These are phyloP conservation scores for Tothia fuscella DNA, from an alignment of 2,329 filamentous ascomycete genomes.

Conservation along the genomic window DNA sequence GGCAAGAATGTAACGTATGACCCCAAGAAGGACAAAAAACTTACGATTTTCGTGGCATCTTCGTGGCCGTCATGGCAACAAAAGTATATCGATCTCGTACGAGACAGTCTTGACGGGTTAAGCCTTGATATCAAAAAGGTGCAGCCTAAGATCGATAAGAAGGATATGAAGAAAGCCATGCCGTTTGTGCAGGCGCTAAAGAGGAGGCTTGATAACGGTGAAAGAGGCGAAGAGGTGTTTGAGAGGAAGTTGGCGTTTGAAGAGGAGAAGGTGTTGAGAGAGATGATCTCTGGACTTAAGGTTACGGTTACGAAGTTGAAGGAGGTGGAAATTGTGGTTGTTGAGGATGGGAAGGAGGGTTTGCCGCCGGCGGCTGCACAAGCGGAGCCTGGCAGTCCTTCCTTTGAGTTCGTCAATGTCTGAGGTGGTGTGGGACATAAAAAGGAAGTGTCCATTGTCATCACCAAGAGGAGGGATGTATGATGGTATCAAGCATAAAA, in stretches of 20 bases:
- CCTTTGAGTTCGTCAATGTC: conserved; percentile 10
- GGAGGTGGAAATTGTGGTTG: conserved; percentile 58
- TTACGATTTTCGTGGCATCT: conserved; percentile 72
- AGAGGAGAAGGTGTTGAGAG: conserved; percentile 60
- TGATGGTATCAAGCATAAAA: too few species aligned
- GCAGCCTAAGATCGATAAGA: conserved; percentile 65
- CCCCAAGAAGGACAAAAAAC: conserved; percentile 71
- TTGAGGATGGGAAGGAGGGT: conserved; percentile 54
- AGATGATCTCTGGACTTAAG: conserved; percentile 72
- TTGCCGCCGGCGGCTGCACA: conserved; percentile 1
- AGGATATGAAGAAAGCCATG: conserved; percentile 97
- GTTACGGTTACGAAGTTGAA: conserved; percentile 58
- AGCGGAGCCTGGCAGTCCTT: conserved; percentile 9
- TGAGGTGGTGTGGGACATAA: conserved; percentile 1
- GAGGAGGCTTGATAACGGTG: conserved; percentile 58
- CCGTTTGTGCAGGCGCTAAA: conserved; percentile 86
- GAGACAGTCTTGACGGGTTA: conserved; percentile 53
- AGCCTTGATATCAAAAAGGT: conserved; percentile 71
- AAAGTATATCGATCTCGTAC: conserved; percentile 72
- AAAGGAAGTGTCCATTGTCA: too few species aligned
- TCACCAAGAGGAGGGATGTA: too few species aligned
- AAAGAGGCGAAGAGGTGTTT: conserved; percentile 59
- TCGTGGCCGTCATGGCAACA: conserved; percentile 85
- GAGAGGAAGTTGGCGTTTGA: conserved; percentile 79
- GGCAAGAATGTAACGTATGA: conserved; percentile 80